Conservation (phyloP, 805 yeast species). For the Isabelozyma heimii region DNA sequence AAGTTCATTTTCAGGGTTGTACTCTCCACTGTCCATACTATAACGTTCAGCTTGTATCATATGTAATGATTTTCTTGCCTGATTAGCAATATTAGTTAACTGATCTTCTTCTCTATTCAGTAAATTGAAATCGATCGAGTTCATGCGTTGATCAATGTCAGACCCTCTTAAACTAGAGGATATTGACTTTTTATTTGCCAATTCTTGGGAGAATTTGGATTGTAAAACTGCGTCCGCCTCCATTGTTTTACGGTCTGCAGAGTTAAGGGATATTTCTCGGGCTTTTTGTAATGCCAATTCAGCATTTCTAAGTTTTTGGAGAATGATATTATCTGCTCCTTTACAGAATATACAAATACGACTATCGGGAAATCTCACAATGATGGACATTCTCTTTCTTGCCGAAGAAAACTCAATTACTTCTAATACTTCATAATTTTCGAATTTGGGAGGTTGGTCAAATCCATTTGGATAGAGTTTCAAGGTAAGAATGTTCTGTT, state of each 20-base stretch:
- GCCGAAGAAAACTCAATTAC: conserved; percentile 81
- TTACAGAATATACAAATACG: conserved; percentile 79
- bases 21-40: conserved; percentile 23
- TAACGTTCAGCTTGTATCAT: conserved; percentile 58
- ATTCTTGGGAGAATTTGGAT: conserved; percentile 42
- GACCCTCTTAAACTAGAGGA: conserved; percentile 24
- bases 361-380: conserved; percentile 73
- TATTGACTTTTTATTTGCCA: conserved; percentile 23
- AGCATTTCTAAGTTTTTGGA: conserved; percentile 64
- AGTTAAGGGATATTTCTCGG: conserved; percentile 54
- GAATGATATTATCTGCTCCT: conserved; percentile 91
- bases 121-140: conserved; percentile 51
- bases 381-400: conserved; percentile 92
- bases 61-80: conserved; percentile 58
- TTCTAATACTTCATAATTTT: conserved; percentile 73
- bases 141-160: conserved; percentile 15
- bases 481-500: conserved; percentile 56
- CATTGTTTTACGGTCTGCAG: conserved; percentile 62
- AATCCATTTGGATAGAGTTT: conserved; percentile 85
- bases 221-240: conserved; percentile 78
- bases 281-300: conserved; percentile 63
- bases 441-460: conserved; percentile 58
- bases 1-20: conserved; percentile 1
- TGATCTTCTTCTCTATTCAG: conserved; percentile 46
- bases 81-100: conserved; percentile 49